These are phyloP conservation scores for Diutina sp. DNA, from an alignment of 1,139 yeast genomes.

Conservation along the genomic window DNA sequence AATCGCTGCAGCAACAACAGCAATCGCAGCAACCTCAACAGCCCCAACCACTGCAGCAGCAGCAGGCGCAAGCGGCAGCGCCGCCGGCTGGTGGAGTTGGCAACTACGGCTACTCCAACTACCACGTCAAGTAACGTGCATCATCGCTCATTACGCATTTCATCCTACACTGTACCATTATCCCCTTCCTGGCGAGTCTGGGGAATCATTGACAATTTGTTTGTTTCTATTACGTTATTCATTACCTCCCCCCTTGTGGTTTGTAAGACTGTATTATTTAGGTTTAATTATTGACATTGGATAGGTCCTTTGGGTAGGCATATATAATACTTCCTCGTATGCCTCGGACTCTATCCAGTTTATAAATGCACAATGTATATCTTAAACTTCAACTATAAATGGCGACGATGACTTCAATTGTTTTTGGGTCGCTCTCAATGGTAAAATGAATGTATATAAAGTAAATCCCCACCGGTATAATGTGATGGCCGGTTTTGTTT, in stretches of 20 bases:
- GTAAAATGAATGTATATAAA: too few species aligned
- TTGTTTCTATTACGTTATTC: slow-evolving; percentile 3
- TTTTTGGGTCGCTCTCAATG: too few species aligned
- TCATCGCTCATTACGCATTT: slow-evolving; percentile 3
- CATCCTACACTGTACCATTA: slow-evolving; percentile 5
- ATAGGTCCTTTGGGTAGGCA: neutral
- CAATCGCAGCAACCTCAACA: neutral
- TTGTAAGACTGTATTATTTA: neutral
- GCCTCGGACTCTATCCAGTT: neutral
- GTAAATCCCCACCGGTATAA: neutral
- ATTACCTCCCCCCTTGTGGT: neutral
- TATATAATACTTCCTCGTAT: neutral
- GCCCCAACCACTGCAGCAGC: neutral
- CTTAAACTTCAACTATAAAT: too few species aligned
- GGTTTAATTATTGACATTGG: neutral
- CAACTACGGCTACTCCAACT: slow-evolving; percentile 25
- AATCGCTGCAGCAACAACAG: slow-evolving; percentile 5
- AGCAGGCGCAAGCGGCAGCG: neutral
- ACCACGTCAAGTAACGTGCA: slow-evolving; percentile 8
- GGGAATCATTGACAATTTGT: neutral
- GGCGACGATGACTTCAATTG: too few species aligned
- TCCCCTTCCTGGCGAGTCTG: slow-evolving; percentile 4
- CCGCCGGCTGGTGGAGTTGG: slow-evolving; percentile 12
- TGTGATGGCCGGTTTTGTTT: too few species aligned
- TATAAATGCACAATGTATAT: neutral